Percentiles rank a stretch among this genome's conserved stretches.
Conservation (phyloP, 2,329 filamentous ascomycete species). For the Scedosporium minutisporum region DNA sequence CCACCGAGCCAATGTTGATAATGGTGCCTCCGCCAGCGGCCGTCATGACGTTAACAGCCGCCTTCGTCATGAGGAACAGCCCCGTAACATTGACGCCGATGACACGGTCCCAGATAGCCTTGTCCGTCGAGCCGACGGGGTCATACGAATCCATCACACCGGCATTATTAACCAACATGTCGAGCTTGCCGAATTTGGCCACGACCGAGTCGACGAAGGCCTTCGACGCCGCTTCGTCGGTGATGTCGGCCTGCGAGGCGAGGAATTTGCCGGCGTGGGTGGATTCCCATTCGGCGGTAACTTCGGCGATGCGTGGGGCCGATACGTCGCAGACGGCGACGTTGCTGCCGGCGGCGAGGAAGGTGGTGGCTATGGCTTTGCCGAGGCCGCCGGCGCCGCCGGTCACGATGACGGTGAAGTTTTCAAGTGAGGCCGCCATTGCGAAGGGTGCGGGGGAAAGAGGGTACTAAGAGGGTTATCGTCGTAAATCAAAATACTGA, state of each 20-base stretch:
- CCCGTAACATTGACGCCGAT: slow-evolving; percentile 48
- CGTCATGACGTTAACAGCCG: slow-evolving; percentile 29
- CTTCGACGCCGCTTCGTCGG: slow-evolving; percentile 1
- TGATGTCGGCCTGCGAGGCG: slow-evolving; percentile 3
- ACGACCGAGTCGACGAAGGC: slow-evolving; percentile 8
- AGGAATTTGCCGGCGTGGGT: neutral
- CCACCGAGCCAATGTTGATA: slow-evolving; percentile 42
- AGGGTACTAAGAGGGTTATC: neutral
- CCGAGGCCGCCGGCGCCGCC: slow-evolving; percentile 33
- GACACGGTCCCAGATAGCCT: slow-evolving; percentile 40
- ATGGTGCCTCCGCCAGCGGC: slow-evolving; percentile 30
- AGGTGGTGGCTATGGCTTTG: slow-evolving; percentile 32
- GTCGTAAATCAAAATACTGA: neutral
- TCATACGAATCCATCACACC: slow-evolving; percentile 48
- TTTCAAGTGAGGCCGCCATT: slow-evolving; percentile 16
- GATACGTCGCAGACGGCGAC: slow-evolving; percentile 9
- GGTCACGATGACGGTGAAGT: slow-evolving; percentile 32
- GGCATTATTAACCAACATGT: slow-evolving; percentile 50
- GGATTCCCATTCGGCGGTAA: neutral
- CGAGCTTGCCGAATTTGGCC: slow-evolving; percentile 21
- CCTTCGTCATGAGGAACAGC: slow-evolving; percentile 40
- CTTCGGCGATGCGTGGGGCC: neutral
- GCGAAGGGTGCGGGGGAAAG: neutral
- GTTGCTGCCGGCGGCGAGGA: slow-evolving; percentile 25
- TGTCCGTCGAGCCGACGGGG: slow-evolving; percentile 36